Percentiles rank a stretch among this genome's conserved stretches.
These are phyloP conservation scores for Aspergillus indologenus DNA, from an alignment of 495 filamentous ascomycete genomes.

Conservation along the genomic window DNA sequence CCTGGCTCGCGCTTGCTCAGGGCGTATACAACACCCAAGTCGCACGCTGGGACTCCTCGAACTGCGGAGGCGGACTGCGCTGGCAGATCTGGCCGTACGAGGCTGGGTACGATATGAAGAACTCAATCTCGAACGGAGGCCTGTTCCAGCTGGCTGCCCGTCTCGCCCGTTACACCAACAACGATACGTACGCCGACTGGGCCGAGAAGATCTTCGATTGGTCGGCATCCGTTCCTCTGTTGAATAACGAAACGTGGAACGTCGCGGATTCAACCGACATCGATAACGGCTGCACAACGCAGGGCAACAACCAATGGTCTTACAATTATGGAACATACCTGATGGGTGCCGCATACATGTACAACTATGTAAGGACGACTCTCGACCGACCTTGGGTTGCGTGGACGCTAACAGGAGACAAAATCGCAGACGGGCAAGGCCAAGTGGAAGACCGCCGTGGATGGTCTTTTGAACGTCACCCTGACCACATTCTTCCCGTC, in stretches of 20 bases:
- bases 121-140: constrained; percentile 65
- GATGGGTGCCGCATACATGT: constrained; percentile 68
- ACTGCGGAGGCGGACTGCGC: constrained; percentile 51
- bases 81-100: constrained; percentile 57
- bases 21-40: constrained; percentile 73
- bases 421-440: constrained; percentile 48
- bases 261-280: constrained; percentile 58
- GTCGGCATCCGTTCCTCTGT: constrained; percentile 51
- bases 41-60: constrained; percentile 47
- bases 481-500: constrained; percentile 57
- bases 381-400: background rate
- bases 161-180: constrained; percentile 62
- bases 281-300: constrained; percentile 48
- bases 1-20: constrained; percentile 73
- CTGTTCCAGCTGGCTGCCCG: constrained; percentile 68
- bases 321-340: constrained; percentile 69
- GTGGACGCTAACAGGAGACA: constrained; percentile 15
- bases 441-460: constrained; percentile 54
- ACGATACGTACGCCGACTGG: constrained; percentile 64
- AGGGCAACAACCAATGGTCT: constrained; percentile 60
- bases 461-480: constrained; percentile 55
- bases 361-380: constrained; percentile 53
- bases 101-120: constrained; percentile 61
- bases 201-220: constrained; percentile 66
- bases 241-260: constrained; percentile 52